A percentile compares a stretch with the other conserved stretches of the same genome.
Evolutionary conservation across 768 basidiomycete species (phyloP).

Genomic region (Suillus occidentalis): DNA sequence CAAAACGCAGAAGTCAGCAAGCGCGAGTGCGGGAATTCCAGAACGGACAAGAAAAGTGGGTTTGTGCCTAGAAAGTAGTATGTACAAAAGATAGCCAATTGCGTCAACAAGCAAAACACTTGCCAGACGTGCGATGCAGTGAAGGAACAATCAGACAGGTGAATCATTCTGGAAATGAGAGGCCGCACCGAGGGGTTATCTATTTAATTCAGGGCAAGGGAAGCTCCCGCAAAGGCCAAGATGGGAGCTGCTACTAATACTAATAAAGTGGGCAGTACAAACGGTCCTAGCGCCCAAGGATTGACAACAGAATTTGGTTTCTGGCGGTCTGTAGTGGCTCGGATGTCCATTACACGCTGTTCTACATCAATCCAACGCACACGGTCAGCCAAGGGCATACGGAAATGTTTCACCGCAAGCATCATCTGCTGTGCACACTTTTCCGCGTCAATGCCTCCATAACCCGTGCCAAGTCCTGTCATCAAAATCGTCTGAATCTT

Average conservation of each 20-base stretch:
- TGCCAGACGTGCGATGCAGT: not conserved
- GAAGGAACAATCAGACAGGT: conserved; percentile 1
- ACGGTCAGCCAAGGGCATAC: not conserved
- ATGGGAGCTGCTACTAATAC: not conserved
- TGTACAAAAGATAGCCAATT: not conserved
- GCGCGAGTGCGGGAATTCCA: not conserved
- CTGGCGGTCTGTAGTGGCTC: not conserved
- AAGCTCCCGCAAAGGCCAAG: not conserved
- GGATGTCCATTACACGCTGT: not conserved
- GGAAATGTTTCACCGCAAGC: conserved; percentile 10
- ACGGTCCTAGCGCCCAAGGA: not conserved
- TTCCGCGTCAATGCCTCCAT: conserved; percentile 3
- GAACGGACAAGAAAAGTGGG: not conserved
- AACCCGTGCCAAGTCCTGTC: conserved; percentile 10
- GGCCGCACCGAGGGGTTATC: not conserved
- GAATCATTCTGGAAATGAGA: not conserved
- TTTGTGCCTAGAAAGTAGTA: not conserved
- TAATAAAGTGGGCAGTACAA: not conserved
- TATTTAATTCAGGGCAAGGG: not conserved
- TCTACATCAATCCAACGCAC: not conserved
- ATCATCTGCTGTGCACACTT: conserved; percentile 9
- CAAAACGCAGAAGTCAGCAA: not conserved
- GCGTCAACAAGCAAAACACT: not conserved
- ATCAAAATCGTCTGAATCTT: conserved; percentile 7
- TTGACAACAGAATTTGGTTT: not conserved